Base-by-base conservation (phyloP, 305 asterid genomes). In the Fraxinus xanthoxyloides region DNA sequence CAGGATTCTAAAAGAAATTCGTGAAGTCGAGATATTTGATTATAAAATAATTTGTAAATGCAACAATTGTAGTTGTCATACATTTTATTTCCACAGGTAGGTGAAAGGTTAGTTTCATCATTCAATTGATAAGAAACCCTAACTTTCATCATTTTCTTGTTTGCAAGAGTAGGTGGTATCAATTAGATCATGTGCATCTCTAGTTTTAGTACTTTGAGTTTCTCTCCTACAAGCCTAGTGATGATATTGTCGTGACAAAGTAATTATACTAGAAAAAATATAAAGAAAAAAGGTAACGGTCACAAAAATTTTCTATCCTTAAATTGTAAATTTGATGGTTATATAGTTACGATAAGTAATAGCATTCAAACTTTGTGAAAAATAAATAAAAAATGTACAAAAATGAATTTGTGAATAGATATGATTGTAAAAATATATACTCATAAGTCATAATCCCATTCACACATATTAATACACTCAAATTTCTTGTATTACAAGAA, bases 51-150 rank as follows among this genome's bases (percentile, higher is more conserved):
- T 4, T 65, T 24, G 72, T 21, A 65, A 2, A 3, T 65, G 73
- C 35, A 3, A 24, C 7, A 65, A 65, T 26, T 65, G 19, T 65
- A 30, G 75, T 28, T 28, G 75, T 69, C 40, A 69, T 69, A 30
- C 75, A 69, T 30, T 69, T 1, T 12, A 15, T 28, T 34, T 67
- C 28, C 82, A 7, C 19, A 5, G 28, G 43, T 1, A 26, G 30
- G 76, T 69, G 21, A 65, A 67, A 23, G 46, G 74, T 74, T 79
- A 79, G 82, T 40, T 79, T n/a, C 7, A 82, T 82, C 85, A 82
- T 82, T 74, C 79, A 82, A 69, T 21, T 0, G 34, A 70, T 3
- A 76, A 32, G 32, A 24, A 35, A 72, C 8, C 30, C 31, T 13
- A 8, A n/a, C 5, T 23, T 31, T 23, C 73, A 54, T 74, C 40